Conservation (phyloP, 805 yeast genomes). For the Yarrowia sp. region DNA sequence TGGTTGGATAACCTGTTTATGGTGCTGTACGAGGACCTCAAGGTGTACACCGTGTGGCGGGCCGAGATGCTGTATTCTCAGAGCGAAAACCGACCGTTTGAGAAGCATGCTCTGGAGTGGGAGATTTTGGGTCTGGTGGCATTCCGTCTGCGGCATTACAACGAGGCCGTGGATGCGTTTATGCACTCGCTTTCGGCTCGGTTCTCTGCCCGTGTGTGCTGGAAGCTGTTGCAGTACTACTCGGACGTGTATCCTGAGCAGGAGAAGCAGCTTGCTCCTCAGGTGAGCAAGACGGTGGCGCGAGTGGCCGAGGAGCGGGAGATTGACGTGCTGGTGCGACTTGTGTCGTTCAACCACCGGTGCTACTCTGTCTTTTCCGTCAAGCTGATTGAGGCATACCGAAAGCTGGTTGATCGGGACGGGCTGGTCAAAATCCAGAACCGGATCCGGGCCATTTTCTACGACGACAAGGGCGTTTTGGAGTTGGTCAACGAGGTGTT, state of each 20-base stretch:
- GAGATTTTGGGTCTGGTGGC: constrained; percentile 87
- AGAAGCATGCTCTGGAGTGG: constrained; percentile 83
- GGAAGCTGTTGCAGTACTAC: constrained; percentile 68
- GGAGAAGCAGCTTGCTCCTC: constrained; percentile 41
- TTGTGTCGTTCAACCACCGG: constrained; percentile 96
- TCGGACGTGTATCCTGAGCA: constrained; percentile 35
- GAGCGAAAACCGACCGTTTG: constrained; percentile 77
- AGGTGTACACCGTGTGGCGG: constrained; percentile 85
- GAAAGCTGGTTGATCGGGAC: constrained; percentile 64
- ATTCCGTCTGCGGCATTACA: constrained; percentile 74
- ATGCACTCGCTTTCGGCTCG: constrained; percentile 64
- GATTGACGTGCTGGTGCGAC: constrained; percentile 65
- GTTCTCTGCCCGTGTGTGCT: constrained; percentile 76
- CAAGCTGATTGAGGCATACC: constrained; percentile 52
- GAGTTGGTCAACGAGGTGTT: constrained; percentile 33
- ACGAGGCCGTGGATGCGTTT: constrained; percentile 86
- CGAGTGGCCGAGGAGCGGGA: constrained; percentile 37
- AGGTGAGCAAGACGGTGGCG: constrained; percentile 32
- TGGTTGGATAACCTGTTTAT: constrained; percentile 77
- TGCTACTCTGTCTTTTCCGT: constrained; percentile 95
- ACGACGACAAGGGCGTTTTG: constrained; percentile 35
- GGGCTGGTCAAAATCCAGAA: constrained; percentile 70
- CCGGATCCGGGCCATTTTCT: constrained; percentile 37
- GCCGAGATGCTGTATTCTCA: constrained; percentile 86
- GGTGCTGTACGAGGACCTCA: constrained; percentile 62